Base-by-base conservation (phyloP, 495 filamentous ascomycete species). In the Penicillium lividum region DNA sequence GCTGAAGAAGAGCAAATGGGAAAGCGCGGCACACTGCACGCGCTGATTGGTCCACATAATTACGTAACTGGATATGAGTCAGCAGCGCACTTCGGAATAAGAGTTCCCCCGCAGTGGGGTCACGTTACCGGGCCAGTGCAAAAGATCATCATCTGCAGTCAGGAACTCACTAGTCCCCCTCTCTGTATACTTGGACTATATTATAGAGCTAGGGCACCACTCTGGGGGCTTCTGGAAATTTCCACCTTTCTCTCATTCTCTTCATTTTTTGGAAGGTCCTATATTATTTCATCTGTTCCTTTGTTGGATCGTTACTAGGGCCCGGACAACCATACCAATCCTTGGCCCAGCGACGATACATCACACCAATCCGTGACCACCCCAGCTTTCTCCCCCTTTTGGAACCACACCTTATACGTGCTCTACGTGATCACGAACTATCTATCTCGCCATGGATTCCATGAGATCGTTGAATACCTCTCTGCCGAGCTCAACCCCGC, bases 391-490 rank as follows among this genome's bases (percentile, higher is more conserved):
- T 22, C 28, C 45, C 38, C 36, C 33, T 45, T 30, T 13, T 22
- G 3, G 43, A 34, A 10, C 8, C 7, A 22, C 34, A 33, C 25
- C 0, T 29, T 13, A 22, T 40, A 36, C 33, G 8, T 36, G 33
- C 10, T 3, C 9, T 40, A 36, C 33, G 8, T 36, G 33, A 36
- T 9, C 9, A 36, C 38, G 15, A 51, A 34, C 7, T 16, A 28
- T 16, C 33, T 29, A 50, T 29, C 27, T 11, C 40, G 71, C 30
- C 59, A 90, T 90, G 88, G 88, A 90, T 68, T 89, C 87, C 22
- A 89, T 90, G 86, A 80, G 84, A 66, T 84, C 82, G 44, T 74
- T 90, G n/a, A 88, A 89, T 66, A 88, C 81, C 6, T 89, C 86
- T 8, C 73, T 90, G 49, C 84, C 84, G 15, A 74, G 73, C 43